Evolutionary conservation across 768 basidiomycete species (phyloP).

Genomic region (Filobasidium floriforme): DNA sequence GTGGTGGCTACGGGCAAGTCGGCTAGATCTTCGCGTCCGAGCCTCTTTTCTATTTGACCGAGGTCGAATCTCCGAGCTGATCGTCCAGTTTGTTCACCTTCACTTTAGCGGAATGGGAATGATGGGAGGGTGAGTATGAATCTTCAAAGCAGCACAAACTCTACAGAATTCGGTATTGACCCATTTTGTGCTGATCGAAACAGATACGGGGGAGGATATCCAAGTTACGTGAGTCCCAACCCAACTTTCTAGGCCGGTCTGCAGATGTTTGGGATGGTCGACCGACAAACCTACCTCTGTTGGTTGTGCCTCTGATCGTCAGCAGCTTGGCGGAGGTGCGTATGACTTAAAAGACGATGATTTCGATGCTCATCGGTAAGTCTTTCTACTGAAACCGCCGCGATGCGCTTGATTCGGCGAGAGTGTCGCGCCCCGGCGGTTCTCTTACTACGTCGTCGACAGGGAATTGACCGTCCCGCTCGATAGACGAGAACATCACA

Average conservation of each 20-base stretch:
- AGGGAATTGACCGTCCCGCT: not conserved
- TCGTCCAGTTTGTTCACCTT: not conserved
- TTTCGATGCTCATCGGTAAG: slow-evolving; percentile 16
- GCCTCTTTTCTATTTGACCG: not conserved
- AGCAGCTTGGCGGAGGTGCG: slow-evolving; percentile 16
- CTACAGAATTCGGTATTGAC: not conserved
- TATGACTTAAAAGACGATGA: slow-evolving; percentile 12
- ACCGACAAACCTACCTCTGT: too few species aligned
- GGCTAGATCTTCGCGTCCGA: not conserved
- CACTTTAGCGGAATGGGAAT: not conserved
- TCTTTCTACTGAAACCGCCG: not conserved
- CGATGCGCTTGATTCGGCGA: too few species aligned
- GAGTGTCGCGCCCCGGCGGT: too few species aligned
- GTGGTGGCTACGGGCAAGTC: slow-evolving; percentile 5
- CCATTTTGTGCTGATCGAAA: too few species aligned
- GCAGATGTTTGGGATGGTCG: too few species aligned
- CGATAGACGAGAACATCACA: slow-evolving; percentile 8
- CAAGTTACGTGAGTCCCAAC: not conserved
- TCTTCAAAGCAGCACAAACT: not conserved
- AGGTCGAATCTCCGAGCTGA: not conserved
- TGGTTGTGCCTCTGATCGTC: not conserved
- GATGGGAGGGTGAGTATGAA: not conserved
- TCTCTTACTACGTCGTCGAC: too few species aligned
- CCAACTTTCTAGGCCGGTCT: too few species aligned
- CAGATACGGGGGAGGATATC: slow-evolving; percentile 4